Base-by-base conservation (phyloP, 305 asterid genomes). In the Euphrasia arctica region DNA sequence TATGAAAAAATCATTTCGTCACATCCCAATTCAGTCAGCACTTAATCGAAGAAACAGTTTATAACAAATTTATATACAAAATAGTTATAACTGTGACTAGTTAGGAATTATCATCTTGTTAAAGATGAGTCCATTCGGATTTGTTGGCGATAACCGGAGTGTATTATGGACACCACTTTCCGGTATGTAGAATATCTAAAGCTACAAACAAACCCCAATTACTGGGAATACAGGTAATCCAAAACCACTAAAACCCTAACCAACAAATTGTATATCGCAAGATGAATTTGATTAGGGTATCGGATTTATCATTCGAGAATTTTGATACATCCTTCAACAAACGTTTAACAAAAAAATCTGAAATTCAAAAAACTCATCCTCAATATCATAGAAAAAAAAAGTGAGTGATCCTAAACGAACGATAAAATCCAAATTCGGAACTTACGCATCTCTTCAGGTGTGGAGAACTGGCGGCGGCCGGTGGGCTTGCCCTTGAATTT, bases 401-500 rank as follows among this genome's bases (percentile, higher is more conserved):
- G 28, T 22, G 56, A 36, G 6, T 3, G 56, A 51, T 15, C 56
- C 11, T 6, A 51, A 15, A 15, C 3, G 22, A 51, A 51, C 4
- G 11, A 2, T 51, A 18, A 51, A 9, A 14, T 22, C 57, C 0
- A 31, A 18, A 51, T 51, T 51, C 57, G 28, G 3, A 18, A 51
- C 57, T 51, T 51, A 51, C 57, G 14, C 81, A 91, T 81, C 89
- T 91, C 87, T 60, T 91, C 98, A 0, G 94, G 89, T 32, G 91
- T 86, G 70, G 96, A 84, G 82, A 91, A 91, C 61, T 91, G 95
- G 79, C 98, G 98, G 74, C 96, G 98, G 68, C 98, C 98, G 63
- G 98, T 91, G 72, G 98, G 98, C 81, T 91, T 91, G 68, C 95
- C 96, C 85, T 91, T 91, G 73, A 91, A 91, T 80, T 91, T 91